Evolutionary conservation across 495 filamentous ascomycete species (phyloP), one percentile per base, ranked within the genome.

Genomic region (Neurospora terricola): DNA sequence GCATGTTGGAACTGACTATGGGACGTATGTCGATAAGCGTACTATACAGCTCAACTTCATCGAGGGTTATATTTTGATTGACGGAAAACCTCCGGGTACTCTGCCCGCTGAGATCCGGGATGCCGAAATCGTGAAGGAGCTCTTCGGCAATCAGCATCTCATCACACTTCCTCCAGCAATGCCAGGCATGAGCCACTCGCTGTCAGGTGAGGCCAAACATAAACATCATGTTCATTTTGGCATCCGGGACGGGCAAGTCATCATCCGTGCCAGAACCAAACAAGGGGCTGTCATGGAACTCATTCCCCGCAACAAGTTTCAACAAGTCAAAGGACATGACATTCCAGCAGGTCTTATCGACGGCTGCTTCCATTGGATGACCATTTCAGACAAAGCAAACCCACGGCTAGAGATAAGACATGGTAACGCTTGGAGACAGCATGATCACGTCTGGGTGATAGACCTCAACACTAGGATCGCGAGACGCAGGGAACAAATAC

Each of bases 281-380:
- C 11, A 62, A 66, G 54, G 54, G 27, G 2, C 54, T 66, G 54
- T 66, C 14, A 0, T 66, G 48, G 71, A 36, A 9, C 48, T 37
- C 5, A 38, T 62, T 10, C 34, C 71, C 16, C 34, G 38, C 0
- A 2, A 11, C 38, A 36, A 30, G 37, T 69, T 69, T 9, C 48
- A 12, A 34, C 21, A 69, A 69, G 30, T 23, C 62, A 36, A 62
- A 69, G 30, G 71, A 9, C 11, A 36, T 5, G 72, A 73, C 5
- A 38, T 73, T 39, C 72, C 72, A 3, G 40, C 70, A 4, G 5
- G 34, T 21, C 72, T 73, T 9, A 16, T 73, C 4, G 12, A 70
- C 3, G 40, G 39, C 68, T 73, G 68, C 68, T 38, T 70, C 9
- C 68, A 73, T 16, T 73, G 72, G 72, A 40, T 73, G 23, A n/a